Evolutionary conservation across 78 protist genomes (phyloP), one percentile per base, ranked within the genome.

Genomic region (Reticulomyxa filosa): DNA sequence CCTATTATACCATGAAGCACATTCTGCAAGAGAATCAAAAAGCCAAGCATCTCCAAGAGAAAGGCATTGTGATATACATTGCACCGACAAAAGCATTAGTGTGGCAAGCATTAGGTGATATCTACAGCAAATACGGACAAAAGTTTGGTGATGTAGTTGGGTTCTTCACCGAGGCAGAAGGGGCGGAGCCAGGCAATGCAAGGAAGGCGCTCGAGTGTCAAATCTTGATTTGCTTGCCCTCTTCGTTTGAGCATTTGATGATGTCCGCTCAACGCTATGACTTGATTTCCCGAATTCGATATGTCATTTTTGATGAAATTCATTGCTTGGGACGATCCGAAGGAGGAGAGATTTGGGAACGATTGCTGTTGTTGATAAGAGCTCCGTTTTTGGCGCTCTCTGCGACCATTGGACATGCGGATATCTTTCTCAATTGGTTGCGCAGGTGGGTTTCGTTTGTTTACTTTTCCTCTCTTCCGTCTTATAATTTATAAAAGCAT

Each of bases 321-420:
- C 94, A 88, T 73, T 61, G 30, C 39, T 52, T 87, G 39, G 68
- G 70, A 7, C 13, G 25, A 7, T 23, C 20, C 52, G 70, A 38
- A 13, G 67, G 46, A 29, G 87, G 86, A 17, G 68, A 50, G 4
- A 22, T 67, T 17, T 87, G 88, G 87, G 90, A 82, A 73, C 51
- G 75, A 5, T 32, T 78, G 27, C 70, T 87, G 20, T 17, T 42
- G 13, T 42, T 42, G 38, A 69, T 63, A 20, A 25, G 57, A 8
- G 39, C 70, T 22, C 90, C 90, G 25, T 80, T 83, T 69, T 22
- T 88, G 10, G 94, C 91, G 0, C 70, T 88, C n/a, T 82, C 89
- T 3, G 94, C 94, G 1, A 84, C 94, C 4, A 2, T 87, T 8
- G 88, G 90, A 3, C 76, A 84, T 61, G 29, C 78, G 23, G 72